phyloP scores from a whole-genome alignment of 176 grass and related monocot genomes.

The Olyra latifolia region DNA sequence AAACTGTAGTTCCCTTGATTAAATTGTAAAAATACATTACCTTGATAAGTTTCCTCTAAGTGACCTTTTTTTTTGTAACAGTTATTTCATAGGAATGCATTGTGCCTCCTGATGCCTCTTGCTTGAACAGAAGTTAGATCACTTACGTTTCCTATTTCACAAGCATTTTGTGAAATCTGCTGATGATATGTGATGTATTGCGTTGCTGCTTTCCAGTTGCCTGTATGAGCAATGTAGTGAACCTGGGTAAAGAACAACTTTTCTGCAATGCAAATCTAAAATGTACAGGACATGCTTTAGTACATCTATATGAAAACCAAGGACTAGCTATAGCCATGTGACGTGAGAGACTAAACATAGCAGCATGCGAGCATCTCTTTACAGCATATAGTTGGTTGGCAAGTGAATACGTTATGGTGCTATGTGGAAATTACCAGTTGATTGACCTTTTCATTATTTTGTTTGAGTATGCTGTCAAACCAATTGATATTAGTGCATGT shows the following conservation, averaged over 20 bases:
- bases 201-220: not conserved
- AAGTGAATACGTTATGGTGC: not conserved
- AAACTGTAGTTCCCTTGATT: constrained; percentile 13
- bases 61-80: not conserved
- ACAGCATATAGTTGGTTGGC: not conserved
- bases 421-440: constrained; percentile 3
- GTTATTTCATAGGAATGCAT: not conserved
- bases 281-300: not conserved
- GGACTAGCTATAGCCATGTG: not conserved
- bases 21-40: not conserved
- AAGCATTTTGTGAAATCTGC: not conserved
- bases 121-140: not conserved
- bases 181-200: not conserved
- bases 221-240: not conserved
- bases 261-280: not conserved
- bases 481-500: not conserved
- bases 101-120: constrained; percentile 10
- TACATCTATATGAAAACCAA: not conserved
- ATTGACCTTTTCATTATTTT: not conserved
- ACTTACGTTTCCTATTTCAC: not conserved
- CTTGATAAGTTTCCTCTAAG: not conserved
- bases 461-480: not conserved
- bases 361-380: not conserved
- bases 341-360: not conserved
- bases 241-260: not conserved